phyloP scores from a whole-genome alignment of 768 basidiomycete species.

The Leccinellum rugosiceps region DNA sequence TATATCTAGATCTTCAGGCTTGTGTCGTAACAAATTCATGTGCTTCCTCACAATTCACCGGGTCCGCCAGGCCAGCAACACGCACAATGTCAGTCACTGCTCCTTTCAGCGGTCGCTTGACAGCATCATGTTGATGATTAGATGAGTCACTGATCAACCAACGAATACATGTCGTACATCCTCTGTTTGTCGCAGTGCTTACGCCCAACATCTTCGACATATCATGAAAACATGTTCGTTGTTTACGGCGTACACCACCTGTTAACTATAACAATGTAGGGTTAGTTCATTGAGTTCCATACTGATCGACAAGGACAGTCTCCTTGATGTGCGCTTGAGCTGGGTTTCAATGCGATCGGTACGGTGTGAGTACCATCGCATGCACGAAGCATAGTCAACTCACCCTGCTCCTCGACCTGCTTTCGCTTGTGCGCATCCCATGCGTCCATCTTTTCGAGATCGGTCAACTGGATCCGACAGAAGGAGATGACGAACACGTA shows the following conservation, averaged over 20 bases:
- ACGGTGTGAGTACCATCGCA: background rate
- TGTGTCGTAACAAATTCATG: too few species aligned
- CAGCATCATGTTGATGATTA: background rate
- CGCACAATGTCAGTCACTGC: too few species aligned
- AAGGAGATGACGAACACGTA: background rate
- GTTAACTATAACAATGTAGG: background rate
- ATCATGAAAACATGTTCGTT: background rate
- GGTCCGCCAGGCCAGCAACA: too few species aligned
- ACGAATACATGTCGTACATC: background rate
- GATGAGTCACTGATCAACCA: background rate
- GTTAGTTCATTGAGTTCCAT: background rate
- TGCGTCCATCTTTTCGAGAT: background rate
- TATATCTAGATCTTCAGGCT: too few species aligned
- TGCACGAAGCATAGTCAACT: background rate
- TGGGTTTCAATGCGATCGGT: background rate
- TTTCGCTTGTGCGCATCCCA: slow-evolving; percentile 3
- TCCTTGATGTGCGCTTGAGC: background rate
- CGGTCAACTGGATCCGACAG: background rate
- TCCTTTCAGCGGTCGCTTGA: too few species aligned
- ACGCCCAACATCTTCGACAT: background rate
- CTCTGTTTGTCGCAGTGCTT: background rate
- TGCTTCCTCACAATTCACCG: too few species aligned
- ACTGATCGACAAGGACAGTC: background rate
- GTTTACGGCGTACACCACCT: background rate
- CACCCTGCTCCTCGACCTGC: background rate